phyloP scores from a whole-genome alignment of 768 basidiomycete genomes.

The Dioszegia aurantiaca region DNA sequence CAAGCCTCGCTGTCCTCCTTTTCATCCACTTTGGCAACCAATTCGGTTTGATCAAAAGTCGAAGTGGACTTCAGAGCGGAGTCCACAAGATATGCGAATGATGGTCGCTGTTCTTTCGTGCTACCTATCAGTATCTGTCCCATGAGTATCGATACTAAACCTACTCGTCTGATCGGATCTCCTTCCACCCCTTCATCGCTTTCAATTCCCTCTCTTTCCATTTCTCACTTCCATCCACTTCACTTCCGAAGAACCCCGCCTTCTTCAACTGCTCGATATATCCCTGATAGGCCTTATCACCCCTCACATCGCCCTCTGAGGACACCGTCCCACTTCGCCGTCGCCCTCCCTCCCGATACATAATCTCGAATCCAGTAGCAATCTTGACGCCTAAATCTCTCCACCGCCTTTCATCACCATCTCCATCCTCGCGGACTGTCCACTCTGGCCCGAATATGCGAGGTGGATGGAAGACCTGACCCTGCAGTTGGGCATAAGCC shows the following conservation, averaged over 20 bases:
- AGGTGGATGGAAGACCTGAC: slow-evolving; percentile 89
- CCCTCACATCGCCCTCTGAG: not conserved
- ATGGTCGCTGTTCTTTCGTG: slow-evolving; percentile 64
- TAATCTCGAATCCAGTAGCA: slow-evolving; percentile 96
- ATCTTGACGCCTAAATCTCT: slow-evolving; percentile 90
- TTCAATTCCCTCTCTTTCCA: slow-evolving; percentile 73
- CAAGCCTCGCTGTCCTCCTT: slow-evolving; percentile 78
- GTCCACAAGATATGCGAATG: slow-evolving; percentile 74
- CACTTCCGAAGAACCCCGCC: slow-evolving; percentile 72
- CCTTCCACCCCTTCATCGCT: slow-evolving; percentile 67
- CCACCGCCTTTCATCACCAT: slow-evolving; percentile 71
- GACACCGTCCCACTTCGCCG: slow-evolving; percentile 38
- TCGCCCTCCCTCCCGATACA: slow-evolving; percentile 72
- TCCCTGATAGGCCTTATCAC: slow-evolving; percentile 48
- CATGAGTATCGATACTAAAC: slow-evolving; percentile 42
- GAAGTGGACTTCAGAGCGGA: slow-evolving; percentile 59
- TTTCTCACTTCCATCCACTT: slow-evolving; percentile 69
- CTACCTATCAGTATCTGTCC: slow-evolving; percentile 12
- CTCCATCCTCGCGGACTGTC: slow-evolving; percentile 52
- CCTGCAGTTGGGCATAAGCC: slow-evolving; percentile 86
- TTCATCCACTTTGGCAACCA: slow-evolving; percentile 27
- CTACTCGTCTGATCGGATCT: slow-evolving; percentile 66
- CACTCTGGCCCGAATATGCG: slow-evolving; percentile 70
- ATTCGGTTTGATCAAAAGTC: slow-evolving; percentile 28
- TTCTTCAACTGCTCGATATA: slow-evolving; percentile 68